These are phyloP conservation scores for Elsinoe fawcettii DNA, from an alignment of 2,329 filamentous ascomycete species.

Conservation along the genomic window DNA sequence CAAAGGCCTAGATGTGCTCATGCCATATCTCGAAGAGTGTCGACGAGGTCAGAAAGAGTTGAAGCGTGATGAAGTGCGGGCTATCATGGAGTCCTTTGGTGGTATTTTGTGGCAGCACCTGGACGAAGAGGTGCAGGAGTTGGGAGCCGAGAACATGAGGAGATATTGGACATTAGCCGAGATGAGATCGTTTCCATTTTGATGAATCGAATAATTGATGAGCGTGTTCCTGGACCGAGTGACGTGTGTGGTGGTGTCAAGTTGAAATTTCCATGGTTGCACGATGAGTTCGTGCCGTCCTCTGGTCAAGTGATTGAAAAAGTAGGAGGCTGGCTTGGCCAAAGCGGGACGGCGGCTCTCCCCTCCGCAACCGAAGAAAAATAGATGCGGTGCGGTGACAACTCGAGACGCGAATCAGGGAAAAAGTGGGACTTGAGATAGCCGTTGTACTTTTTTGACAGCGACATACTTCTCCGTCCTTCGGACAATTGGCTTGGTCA, in stretches of 20 bases:
- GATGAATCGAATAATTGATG: neutral
- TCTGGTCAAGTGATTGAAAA: neutral
- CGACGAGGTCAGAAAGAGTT: constrained; percentile 51
- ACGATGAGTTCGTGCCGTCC: neutral
- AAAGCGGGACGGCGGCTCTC: neutral
- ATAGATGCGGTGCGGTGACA: too few species aligned
- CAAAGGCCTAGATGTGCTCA: constrained; percentile 32
- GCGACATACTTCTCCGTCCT: neutral
- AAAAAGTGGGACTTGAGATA: neutral
- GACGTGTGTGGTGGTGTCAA: neutral
- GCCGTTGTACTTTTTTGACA: neutral
- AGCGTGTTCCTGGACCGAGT: neutral
- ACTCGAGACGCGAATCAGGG: neutral
- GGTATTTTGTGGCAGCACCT: constrained; percentile 69
- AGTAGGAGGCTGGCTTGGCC: constrained; percentile 3
- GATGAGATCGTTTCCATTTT: constrained; percentile 38
- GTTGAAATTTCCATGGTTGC: too few species aligned
- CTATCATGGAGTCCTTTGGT: constrained; percentile 65
- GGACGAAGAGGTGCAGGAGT: constrained; percentile 66
- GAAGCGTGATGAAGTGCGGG: constrained; percentile 50
- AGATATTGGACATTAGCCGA: constrained; percentile 69
- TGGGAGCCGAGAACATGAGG: constrained; percentile 76
- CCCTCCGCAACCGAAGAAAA: neutral
- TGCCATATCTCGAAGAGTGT: constrained; percentile 16
- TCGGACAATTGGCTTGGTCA: neutral